These are phyloP conservation scores for Cutaneotrichosporon sp. DNA, from an alignment of 1,284 basidiomycete species.

Conservation along the genomic window DNA sequence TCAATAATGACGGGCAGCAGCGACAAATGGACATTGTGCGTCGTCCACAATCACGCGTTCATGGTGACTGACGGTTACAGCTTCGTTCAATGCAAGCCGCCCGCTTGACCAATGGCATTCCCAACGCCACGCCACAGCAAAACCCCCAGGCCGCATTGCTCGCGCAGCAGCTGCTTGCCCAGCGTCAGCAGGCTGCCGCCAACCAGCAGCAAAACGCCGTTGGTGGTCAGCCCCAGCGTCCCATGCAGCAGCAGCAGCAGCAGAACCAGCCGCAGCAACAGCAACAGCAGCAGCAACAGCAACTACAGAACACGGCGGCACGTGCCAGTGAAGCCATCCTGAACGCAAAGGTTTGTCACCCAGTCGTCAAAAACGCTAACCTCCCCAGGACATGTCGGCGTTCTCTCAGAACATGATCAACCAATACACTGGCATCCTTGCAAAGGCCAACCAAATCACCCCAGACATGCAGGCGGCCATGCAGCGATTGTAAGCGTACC, in stretches of 20 bases:
- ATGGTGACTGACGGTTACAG: conserved; percentile 5
- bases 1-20: conserved; percentile 5
- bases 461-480: conserved; percentile 13
- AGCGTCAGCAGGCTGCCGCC: conserved; percentile 6
- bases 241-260: conserved; percentile 2
- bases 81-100: conserved; percentile 17
- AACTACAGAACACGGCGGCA: conserved; percentile 2
- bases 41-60: background rate
- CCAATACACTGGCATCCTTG: conserved; percentile 11
- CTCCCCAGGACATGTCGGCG: conserved; percentile 7
- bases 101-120: conserved; percentile 3
- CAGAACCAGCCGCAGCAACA: conserved; percentile 4
- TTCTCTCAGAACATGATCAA: conserved; percentile 8
- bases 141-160: conserved; percentile 6
- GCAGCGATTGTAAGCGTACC: conserved; percentile 5
- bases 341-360: conserved; percentile 10
- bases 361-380: too few species aligned
- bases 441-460: conserved; percentile 6
- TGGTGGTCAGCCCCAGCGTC: conserved; percentile 3
- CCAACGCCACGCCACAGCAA: conserved; percentile 6
- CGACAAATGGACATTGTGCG: conserved; percentile 19
- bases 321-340: conserved; percentile 7
- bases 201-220: conserved; percentile 8
- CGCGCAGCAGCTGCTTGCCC: conserved; percentile 12
- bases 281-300: conserved; percentile 2